Evolutionary conservation across 495 filamentous ascomycete genomes (phyloP).

Genomic region (Trichoderma virens): DNA sequence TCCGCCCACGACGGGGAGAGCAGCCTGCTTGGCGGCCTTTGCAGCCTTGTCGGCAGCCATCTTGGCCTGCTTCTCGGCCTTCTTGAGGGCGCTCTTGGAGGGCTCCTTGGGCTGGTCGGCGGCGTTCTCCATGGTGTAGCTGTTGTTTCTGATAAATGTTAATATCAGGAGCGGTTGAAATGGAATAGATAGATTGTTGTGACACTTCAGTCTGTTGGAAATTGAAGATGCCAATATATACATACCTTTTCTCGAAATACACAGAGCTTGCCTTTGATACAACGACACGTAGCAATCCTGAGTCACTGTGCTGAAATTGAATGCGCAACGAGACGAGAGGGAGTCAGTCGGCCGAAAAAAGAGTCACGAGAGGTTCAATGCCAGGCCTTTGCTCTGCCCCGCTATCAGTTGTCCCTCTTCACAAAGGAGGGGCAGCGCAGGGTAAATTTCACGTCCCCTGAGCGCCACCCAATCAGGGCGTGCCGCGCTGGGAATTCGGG

Average conservation of each 20-base stretch:
- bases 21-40: slow-evolving; percentile 61
- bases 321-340: neutral
- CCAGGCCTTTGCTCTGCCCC: neutral
- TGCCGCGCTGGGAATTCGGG: neutral
- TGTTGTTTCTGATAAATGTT: too few relatives aligned
- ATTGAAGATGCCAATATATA: too few relatives aligned
- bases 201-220: too few relatives aligned
- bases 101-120: slow-evolving; percentile 37
- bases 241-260: neutral
- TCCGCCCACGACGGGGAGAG: slow-evolving; percentile 40
- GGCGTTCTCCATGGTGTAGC: slow-evolving; percentile 8
- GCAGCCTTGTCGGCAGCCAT: slow-evolving; percentile 55
- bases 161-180: too few relatives aligned
- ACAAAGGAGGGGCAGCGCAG: slow-evolving; percentile 6
- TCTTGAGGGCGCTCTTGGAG: slow-evolving; percentile 67
- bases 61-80: slow-evolving; percentile 61
- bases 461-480: neutral
- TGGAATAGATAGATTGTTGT: too few relatives aligned
- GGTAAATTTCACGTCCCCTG: neutral
- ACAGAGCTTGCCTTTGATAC: neutral
- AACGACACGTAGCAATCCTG: neutral
- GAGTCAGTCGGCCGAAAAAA: slow-evolving; percentile 2
- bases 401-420: neutral
- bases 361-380: slow-evolving; percentile 1
- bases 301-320: neutral